phyloP scores from a whole-genome alignment of 2,329 filamentous ascomycete species.

The Ophiostoma fasciatum region DNA sequence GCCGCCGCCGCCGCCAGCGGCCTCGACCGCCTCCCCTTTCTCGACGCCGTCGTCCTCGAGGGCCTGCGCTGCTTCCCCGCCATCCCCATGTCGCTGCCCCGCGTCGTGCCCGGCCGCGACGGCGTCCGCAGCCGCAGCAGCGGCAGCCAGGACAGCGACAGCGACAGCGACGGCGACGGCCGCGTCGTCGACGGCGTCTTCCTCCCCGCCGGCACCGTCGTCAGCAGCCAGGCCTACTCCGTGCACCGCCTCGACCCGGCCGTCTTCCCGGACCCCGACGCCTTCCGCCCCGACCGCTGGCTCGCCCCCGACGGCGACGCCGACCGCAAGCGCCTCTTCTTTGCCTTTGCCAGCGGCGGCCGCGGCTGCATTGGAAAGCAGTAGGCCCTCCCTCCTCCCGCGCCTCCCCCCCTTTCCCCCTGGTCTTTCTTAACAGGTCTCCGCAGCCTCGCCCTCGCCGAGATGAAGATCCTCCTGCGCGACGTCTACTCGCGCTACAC shows the following conservation, averaged over 20 bases:
- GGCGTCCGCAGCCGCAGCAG: too few relatives aligned
- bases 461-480: conserved; percentile 53
- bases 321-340: conserved; percentile 48
- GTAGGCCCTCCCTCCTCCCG: conserved; percentile 29
- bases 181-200: conserved; percentile 39
- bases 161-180: conserved; percentile 21
- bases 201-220: conserved; percentile 37
- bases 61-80: conserved; percentile 47
- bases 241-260: conserved; percentile 43
- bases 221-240: conserved; percentile 47
- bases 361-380: conserved; percentile 52
- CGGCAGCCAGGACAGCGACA: background rate
- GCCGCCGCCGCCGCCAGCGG: conserved; percentile 8
- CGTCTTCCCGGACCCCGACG: conserved; percentile 65
- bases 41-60: conserved; percentile 50
- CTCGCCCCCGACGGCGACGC: conserved; percentile 58
- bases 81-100: conserved; percentile 52
- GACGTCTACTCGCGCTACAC: conserved; percentile 45
- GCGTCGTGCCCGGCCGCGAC: conserved; percentile 34
- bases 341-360: conserved; percentile 51
- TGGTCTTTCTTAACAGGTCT: background rate
- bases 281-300: conserved; percentile 74
- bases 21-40: conserved; percentile 38
- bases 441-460: conserved; percentile 42
- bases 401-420: too few relatives aligned